These are phyloP conservation scores for Moesziomyces sp. DNA, from an alignment of 1,284 basidiomycete genomes.

Conservation along the genomic window DNA sequence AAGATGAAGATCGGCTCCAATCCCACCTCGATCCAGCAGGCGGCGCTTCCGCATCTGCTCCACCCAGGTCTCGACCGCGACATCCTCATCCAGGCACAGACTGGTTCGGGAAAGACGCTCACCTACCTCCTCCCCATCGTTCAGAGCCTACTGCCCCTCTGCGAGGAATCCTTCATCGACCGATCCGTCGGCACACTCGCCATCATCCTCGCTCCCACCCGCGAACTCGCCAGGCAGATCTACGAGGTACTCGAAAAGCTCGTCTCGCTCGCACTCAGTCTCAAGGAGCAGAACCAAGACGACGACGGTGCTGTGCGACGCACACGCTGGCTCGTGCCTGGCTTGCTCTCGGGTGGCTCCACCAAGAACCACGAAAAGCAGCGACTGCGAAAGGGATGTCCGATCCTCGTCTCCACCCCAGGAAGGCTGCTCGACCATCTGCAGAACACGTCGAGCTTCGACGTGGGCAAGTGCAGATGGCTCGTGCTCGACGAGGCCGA, in stretches of 20 bases:
- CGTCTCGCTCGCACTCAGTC: constrained; percentile 75
- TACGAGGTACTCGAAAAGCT: constrained; percentile 77
- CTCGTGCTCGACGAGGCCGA: constrained; percentile 97
- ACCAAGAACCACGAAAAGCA: constrained; percentile 81
- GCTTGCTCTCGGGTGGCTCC: constrained; percentile 81
- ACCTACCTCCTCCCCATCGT: constrained; percentile 95
- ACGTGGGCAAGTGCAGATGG: constrained; percentile 93
- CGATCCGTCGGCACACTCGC: constrained; percentile 88
- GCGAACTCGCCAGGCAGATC: constrained; percentile 95
- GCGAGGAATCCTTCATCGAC: constrained; percentile 76
- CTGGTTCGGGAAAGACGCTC: constrained; percentile 96
- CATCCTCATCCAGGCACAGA: constrained; percentile 95
- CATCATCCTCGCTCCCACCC: constrained; percentile 91
- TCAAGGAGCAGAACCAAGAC: constrained; percentile 69
- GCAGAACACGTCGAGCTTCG: constrained; percentile 86
- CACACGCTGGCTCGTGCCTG: constrained; percentile 88
- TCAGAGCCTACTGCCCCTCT: constrained; percentile 90
- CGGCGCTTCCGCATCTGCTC: constrained; percentile 80
- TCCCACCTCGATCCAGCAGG: constrained; percentile 91
- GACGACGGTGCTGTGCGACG: constrained; percentile 70
- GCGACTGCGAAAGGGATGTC: constrained; percentile 77
- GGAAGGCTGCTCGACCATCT: constrained; percentile 80
- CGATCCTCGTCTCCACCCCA: constrained; percentile 78
- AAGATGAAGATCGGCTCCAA: constrained; percentile 82
- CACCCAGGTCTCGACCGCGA: constrained; percentile 73